Evolutionary conservation across 2,329 filamentous ascomycete species (phyloP), one percentile per base, ranked within the genome.

Genomic region (Sporothrix inflata): DNA sequence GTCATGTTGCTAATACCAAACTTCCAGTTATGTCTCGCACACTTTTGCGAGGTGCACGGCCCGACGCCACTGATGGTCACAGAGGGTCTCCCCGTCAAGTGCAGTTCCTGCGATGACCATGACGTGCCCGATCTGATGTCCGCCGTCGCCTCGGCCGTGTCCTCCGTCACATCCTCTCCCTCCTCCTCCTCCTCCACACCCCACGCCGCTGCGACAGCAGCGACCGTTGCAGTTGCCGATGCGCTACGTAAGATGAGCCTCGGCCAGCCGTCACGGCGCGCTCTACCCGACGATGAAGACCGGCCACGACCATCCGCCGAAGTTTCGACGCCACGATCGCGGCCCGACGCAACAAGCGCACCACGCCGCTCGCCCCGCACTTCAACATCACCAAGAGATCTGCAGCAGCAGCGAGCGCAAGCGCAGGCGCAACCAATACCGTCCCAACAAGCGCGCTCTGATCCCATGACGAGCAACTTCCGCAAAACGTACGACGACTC

Each of bases 31-130:
- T 91, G 89, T 79, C 85, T 92, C 77, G 90, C 90, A 77, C 89
- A 91, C 79, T 91, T 91, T 79, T 92, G 90, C 84, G 90, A 92
- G 79, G 84, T 88, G 74, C 90, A 92, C 81, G 90, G 90, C 74
- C 90, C 90, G 66, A 91, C 89, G 63, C 89, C 89, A 67, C 80
- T 92, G 73, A 90, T 92, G 87, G 89, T 91, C 77, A 92, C 90
- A 47, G 89, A 92, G 79, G 89, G 89, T 66, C 81, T 90, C 16
- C 87, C 88, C 1, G 86, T 88, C 14, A 84, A 87, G 65, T 92
- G 90, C 77, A 83, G 83, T 72, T 83, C 85, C 76, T 92, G 90
- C 78, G 87, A 84, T 77, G 87, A 90, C 74, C 75, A 79, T 21
- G 82, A 83, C 19, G 75, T 74, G 16, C 75, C 77, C 57, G 79